Conservation (phyloP, 169 alveolate genomes). For the Plasmodium blacklocki region DNA sequence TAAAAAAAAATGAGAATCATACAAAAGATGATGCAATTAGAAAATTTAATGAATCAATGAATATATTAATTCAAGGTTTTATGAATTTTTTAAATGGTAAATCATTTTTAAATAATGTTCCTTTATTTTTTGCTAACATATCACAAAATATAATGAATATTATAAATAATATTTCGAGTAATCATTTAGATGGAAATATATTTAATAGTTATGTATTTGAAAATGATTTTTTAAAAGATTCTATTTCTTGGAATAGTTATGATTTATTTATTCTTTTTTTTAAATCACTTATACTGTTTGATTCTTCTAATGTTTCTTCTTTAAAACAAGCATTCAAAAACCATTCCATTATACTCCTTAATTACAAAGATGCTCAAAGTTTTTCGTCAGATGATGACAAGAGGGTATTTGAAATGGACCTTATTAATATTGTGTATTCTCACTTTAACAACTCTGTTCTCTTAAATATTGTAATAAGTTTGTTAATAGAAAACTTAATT, state of each 20-base stretch:
- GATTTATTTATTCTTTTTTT: slow-evolving; percentile 57
- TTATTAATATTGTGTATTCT: slow-evolving; percentile 40
- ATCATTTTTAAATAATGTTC: slow-evolving; percentile 24
- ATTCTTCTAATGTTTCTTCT: slow-evolving; percentile 62
- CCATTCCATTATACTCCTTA: slow-evolving; percentile 52
- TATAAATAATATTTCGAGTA: slow-evolving; percentile 11
- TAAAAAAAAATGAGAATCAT: slow-evolving; percentile 20
- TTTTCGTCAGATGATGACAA: slow-evolving; percentile 37
- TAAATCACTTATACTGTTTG: slow-evolving; percentile 67
- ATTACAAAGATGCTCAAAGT: slow-evolving; percentile 44
- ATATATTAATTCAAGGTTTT: slow-evolving; percentile 43
- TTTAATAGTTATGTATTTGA: slow-evolving; percentile 33
- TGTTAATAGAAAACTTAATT: slow-evolving; percentile 43
- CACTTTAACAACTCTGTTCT: slow-evolving; percentile 54
- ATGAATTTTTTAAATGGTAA: slow-evolving; percentile 32
- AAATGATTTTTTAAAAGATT: slow-evolving; percentile 34
- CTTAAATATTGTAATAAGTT: slow-evolving; percentile 44
- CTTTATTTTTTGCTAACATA: slow-evolving; percentile 40
- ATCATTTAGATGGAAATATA: slow-evolving; percentile 32
- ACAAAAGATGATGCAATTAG: slow-evolving; percentile 8
- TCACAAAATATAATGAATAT: slow-evolving; percentile 26
- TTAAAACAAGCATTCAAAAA: slow-evolving; percentile 46
- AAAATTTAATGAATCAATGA: slow-evolving; percentile 32
- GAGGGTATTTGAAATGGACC: slow-evolving; percentile 33
- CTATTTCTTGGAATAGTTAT: slow-evolving; percentile 45